These are phyloP conservation scores for Quercus parvula DNA, from an alignment of 306 rosid species.

Conservation along the genomic window DNA sequence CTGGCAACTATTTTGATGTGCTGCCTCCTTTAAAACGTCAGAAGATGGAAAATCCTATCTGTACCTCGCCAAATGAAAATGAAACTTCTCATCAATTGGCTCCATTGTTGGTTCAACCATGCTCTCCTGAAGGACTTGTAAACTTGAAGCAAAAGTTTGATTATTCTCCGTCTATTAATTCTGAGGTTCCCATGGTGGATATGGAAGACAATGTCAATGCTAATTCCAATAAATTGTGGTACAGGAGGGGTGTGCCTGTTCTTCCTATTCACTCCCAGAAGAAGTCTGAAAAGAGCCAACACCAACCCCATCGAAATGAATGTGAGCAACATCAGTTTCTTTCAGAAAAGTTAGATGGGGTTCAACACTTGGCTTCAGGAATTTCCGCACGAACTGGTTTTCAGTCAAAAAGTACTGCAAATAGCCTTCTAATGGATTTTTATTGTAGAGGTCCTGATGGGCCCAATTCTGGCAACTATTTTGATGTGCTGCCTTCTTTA, in stretches of 20 bases:
- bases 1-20: slow-evolving; percentile 11
- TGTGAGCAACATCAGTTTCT: no score
- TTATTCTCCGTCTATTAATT: neutral
- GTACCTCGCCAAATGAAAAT: neutral
- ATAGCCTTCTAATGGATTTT: neutral
- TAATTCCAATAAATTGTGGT: no score
- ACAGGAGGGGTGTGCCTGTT: no score
- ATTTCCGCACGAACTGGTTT: neutral
- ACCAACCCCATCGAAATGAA: no score
- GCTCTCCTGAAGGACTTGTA: slow-evolving; percentile 9
- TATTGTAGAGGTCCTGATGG: neutral
- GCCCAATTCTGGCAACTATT: slow-evolving; percentile 4
- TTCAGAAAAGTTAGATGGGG: neutral
- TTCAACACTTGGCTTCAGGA: slow-evolving; percentile 4
- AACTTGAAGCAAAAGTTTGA: slow-evolving; percentile 25
- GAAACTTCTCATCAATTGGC: neutral
- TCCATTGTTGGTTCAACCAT: slow-evolving; percentile 13
- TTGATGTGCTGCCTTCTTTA: slow-evolving; percentile 1
- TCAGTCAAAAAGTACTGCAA: neutral
- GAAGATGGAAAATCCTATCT: slow-evolving; percentile 23
- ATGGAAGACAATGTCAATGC: no score
- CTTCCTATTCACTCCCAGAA: no score
- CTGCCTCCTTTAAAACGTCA: slow-evolving; percentile 19
- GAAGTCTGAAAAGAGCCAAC: no score
- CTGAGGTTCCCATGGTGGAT: neutral